Percentiles rank a stretch among this genome's conserved stretches.
Evolutionary conservation across 1,139 yeast genomes (phyloP).

Genomic region (Pichia sp.): DNA sequence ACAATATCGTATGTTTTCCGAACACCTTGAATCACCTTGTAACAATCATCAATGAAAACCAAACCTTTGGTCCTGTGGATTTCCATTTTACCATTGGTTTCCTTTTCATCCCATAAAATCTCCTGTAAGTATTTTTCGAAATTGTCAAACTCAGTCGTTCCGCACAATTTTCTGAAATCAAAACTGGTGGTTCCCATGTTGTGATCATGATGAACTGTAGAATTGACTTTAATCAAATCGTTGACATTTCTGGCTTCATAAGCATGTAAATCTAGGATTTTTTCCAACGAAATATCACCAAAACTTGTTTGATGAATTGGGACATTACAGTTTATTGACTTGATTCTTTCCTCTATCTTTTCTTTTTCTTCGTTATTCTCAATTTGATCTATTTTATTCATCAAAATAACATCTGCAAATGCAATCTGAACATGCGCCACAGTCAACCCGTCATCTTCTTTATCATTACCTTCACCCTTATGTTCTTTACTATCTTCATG

Average conservation of each 20-base stretch:
- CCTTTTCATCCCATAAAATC: slow-evolving; percentile 44
- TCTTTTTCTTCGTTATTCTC: slow-evolving; percentile 23
- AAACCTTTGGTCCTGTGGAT: slow-evolving; percentile 82
- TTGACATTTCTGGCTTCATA: slow-evolving; percentile 37
- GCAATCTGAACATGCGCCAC: slow-evolving; percentile 90
- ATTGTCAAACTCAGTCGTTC: slow-evolving; percentile 28
- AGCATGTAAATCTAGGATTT: slow-evolving; percentile 72
- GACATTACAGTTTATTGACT: slow-evolving; percentile 57
- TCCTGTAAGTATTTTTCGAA: slow-evolving; percentile 58
- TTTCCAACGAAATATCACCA: slow-evolving; percentile 60
- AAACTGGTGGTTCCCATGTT: slow-evolving; percentile 59
- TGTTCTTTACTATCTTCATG: slow-evolving; percentile 16
- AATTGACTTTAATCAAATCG: slow-evolving; percentile 7
- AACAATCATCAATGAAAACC: slow-evolving; percentile 33
- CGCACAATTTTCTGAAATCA: slow-evolving; percentile 38
- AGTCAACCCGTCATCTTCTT: slow-evolving; percentile 30
- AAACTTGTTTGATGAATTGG: slow-evolving; percentile 60
- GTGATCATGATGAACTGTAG: slow-evolving; percentile 33
- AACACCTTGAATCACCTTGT: slow-evolving; percentile 86
- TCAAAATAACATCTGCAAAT: slow-evolving; percentile 69
- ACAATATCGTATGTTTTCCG: slow-evolving; percentile 83
- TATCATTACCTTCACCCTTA: slow-evolving; percentile 27
- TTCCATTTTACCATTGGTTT: slow-evolving; percentile 35
- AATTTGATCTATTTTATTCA: slow-evolving; percentile 67
- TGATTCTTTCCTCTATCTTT: slow-evolving; percentile 30